Evolutionary conservation across 2,329 filamentous ascomycete species (phyloP), one percentile per base, ranked within the genome.

Genomic region (Neoscytalidium dimidiatum): DNA sequence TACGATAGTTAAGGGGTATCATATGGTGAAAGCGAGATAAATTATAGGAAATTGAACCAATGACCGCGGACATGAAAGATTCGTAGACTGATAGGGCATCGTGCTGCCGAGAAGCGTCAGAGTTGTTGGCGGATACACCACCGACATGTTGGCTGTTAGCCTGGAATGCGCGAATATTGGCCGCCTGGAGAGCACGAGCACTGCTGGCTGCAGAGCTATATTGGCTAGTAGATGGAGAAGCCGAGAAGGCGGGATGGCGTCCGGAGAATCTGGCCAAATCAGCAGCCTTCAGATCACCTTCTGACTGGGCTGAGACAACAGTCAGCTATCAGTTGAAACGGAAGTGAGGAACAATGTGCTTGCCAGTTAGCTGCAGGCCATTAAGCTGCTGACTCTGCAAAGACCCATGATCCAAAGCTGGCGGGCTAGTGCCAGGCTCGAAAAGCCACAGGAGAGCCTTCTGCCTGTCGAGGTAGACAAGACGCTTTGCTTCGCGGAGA

Each of bases 1-100:
- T 78, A 44, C 77, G 72, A 65, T 73, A 75, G 64, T 78, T 78
- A 44, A 79, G 68, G 26, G 75, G 73, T 65, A 75, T 68, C 26
- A 72, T 71, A 31, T 69, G 67, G 52, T 74, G 71, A 62, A 76
- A 69, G 65, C 69, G 72, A 64, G 74, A 74, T 48, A 78, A 65
- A 51, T 69, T 65, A 44, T 72, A 77, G 26, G 75, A 74, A 67
- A 78, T 69, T 53, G 75, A 69, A 41, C 74, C 75, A 64, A 75
- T 67, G 52, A 79, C 72, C 51, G 77, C 74, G 29, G 76, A 75
- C 5, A 71, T 74, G 69, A 78, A 77, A 35, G 77, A 69, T 66
- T 76, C 74, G 70, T 79, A 79, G 35, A 78, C 66, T 29, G 71
- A 67, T 43, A 72, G 71, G 66, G 67, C 72, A 65, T 78, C 75